These are phyloP conservation scores for Allium fistulosum DNA, from an alignment of 106 monocot genomes.

Conservation along the genomic window DNA sequence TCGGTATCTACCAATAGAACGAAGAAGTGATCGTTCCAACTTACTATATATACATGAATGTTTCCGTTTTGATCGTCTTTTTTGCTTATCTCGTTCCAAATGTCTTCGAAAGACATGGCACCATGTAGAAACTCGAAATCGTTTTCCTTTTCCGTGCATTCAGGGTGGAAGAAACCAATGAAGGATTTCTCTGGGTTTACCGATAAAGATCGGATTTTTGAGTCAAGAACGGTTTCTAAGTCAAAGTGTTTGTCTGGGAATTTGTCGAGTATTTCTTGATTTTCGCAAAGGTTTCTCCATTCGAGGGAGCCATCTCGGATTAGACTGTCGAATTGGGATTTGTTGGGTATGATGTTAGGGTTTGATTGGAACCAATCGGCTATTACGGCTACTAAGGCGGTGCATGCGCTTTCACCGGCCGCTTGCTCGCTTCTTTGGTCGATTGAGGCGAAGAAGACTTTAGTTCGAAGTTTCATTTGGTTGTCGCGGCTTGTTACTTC, in stretches of 20 bases:
- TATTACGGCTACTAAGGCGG: slow-evolving; percentile 77
- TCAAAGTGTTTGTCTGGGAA: slow-evolving; percentile 95
- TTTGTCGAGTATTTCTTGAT: slow-evolving; percentile 27
- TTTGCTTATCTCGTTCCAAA: slow-evolving; percentile 75
- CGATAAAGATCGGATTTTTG: slow-evolving; percentile 52
- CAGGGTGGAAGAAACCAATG: slow-evolving; percentile 86
- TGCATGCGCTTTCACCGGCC: slow-evolving; percentile 89
- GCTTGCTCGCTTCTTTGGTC: slow-evolving; percentile 88
- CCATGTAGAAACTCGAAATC: slow-evolving; percentile 61
- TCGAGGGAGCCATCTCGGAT: slow-evolving; percentile 88
- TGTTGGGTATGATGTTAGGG: slow-evolving; percentile 43
- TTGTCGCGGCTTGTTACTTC: slow-evolving; percentile 67
- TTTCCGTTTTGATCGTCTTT: slow-evolving; percentile 14
- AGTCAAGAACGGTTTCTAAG: slow-evolving; percentile 76
- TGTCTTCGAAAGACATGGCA: slow-evolving; percentile 87
- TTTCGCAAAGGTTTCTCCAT: slow-evolving; percentile 81
- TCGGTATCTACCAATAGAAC: slow-evolving; percentile 71
- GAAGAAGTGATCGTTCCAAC: slow-evolving; percentile 99
- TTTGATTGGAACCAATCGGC: slow-evolving; percentile 84
- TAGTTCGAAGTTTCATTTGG: slow-evolving; percentile 46
- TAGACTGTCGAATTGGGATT: slow-evolving; percentile 78
- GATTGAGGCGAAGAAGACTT: slow-evolving; percentile 88
- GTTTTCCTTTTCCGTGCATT: slow-evolving; percentile 25
- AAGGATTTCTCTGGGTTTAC: slow-evolving; percentile 57
- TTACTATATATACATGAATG: slow-evolving; percentile 65